Evolutionary conservation across 345 rosid genomes (phyloP).

Genomic region (Kernera saxatilis): DNA sequence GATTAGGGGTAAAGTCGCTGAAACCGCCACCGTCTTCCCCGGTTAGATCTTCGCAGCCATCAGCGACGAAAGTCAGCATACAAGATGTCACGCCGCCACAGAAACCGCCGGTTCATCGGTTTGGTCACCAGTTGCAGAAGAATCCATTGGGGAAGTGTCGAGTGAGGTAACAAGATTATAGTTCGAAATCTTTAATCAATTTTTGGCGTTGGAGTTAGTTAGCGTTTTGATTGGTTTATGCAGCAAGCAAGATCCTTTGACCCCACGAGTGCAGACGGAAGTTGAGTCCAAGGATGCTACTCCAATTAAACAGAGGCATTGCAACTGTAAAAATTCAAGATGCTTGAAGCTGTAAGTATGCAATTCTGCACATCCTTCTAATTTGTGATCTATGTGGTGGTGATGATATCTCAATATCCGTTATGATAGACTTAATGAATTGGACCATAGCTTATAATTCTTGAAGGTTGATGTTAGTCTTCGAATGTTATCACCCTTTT

Average conservation of each 20-base stretch:
- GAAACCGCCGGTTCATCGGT: constrained; percentile 28
- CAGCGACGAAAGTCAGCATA: constrained; percentile 14
- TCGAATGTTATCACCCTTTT: neutral
- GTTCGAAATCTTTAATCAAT: neutral
- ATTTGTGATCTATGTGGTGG: neutral
- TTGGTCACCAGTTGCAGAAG: constrained; percentile 40
- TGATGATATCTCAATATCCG: neutral
- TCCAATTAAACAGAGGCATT: constrained; percentile 61
- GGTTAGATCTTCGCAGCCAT: neutral
- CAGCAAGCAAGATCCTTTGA: constrained; percentile 50
- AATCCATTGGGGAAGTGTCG: constrained; percentile 31
- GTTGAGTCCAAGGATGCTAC: constrained; percentile 48
- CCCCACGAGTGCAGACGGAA: constrained; percentile 23
- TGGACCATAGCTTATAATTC: neutral
- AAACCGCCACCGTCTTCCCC: constrained; percentile 17
- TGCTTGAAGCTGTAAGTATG: constrained; percentile 78
- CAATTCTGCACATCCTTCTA: neutral
- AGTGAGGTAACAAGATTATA: constrained; percentile 25
- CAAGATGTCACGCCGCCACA: constrained; percentile 27
- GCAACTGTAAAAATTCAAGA: constrained; percentile 67
- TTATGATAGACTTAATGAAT: neutral
- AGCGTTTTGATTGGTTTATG: neutral
- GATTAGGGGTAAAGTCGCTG: constrained; percentile 1
- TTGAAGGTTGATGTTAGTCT: neutral
- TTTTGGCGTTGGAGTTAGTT: neutral